Percentiles rank a stretch among this genome's conserved stretches.
phyloP scores from a whole-genome alignment of 805 yeast genomes.

The Lipomyces japonicus region DNA sequence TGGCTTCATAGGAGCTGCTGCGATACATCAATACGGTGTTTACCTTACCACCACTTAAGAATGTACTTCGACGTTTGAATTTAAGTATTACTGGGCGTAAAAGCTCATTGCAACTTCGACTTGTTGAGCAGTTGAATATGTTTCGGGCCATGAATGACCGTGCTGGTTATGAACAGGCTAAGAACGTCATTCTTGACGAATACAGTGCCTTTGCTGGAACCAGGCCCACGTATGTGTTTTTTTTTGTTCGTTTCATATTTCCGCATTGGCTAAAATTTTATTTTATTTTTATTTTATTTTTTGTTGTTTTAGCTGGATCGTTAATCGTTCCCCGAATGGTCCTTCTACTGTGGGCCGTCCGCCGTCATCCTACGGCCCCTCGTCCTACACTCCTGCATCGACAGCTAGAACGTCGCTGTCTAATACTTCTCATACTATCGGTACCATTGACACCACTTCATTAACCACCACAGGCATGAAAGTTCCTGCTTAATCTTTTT shows the following conservation, averaged over 20 bases:
- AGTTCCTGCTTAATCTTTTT: no score
- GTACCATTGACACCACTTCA: no score
- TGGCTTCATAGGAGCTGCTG: slow-evolving; percentile 25
- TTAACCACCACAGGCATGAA: no score
- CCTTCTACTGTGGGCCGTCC: no score
- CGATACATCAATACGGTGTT: slow-evolving; percentile 23
- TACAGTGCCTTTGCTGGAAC: slow-evolving; percentile 1
- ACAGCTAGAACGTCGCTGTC: no score
- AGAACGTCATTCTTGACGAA: slow-evolving; percentile 8
- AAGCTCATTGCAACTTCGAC: slow-evolving; percentile 54
- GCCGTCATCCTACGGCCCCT: no score
- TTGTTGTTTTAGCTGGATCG: not conserved
- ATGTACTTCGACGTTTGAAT: slow-evolving; percentile 38
- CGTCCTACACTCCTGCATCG: no score
- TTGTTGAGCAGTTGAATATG: slow-evolving; percentile 43
- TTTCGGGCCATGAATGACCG: slow-evolving; percentile 4
- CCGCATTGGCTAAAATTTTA: not conserved
- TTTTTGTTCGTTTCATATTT: not conserved
- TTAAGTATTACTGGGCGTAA: slow-evolving; percentile 57
- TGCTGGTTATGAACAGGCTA: slow-evolving; percentile 4
- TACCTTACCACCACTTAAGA: slow-evolving; percentile 35
- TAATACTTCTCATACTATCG: no score
- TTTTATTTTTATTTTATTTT: no score
- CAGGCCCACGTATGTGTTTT: slow-evolving; percentile 13
- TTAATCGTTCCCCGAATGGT: no score